Base-by-base conservation (phyloP, 2,329 filamentous ascomycete genomes). In the Colletotrichum somersetense region DNA sequence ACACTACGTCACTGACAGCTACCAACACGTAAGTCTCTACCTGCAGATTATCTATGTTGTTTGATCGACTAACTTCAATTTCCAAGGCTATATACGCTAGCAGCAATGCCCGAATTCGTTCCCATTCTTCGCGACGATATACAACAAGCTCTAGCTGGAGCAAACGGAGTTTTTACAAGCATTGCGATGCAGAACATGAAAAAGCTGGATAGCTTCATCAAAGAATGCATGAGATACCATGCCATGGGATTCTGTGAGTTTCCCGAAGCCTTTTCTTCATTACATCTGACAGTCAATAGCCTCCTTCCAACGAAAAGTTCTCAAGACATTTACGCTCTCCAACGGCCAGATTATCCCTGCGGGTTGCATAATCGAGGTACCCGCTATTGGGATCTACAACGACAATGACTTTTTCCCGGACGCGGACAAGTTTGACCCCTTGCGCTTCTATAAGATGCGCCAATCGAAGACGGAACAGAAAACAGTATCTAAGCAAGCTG, bases 51-150 rank as follows among this genome's bases (percentile, higher is more conserved):
- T 14, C 20, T 12, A 1, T 6, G 1, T 14, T 20, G 6, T 14
- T 12, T 1, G 5, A 12, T 8, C 26, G 16, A 14, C 44, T 69
- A 40, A 70, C 53, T 35, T 16, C 16, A 6, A 3, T 23, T 18
- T 18, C 64, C n/a, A 30, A 83, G 83, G 6, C 82, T 91, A 59
- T 89, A 87, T 75, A 85, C 87, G 67, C 77, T 91, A 4, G 84
- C 84, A 0, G 81, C 85, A 8, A 79, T 82, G 74, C 88, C 87
- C 0, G 84, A 89, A 40, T 82, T 87, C 74, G 78, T 87, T 44
- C 80, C 86, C 6, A 82, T 85, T 14, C 78, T 90, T 1, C 84
- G 89, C 1, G 81, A 87, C 26, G 89, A 91, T 74, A 84, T 87
- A 8, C 75, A 79, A 3, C 75, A 79, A 0, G 82, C 81, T 0